A percentile compares a stretch with the other conserved stretches of the same genome.
These are phyloP conservation scores for Elongisporangium undulatum DNA, from an alignment of 352 stramenopile species.

Conservation along the genomic window DNA sequence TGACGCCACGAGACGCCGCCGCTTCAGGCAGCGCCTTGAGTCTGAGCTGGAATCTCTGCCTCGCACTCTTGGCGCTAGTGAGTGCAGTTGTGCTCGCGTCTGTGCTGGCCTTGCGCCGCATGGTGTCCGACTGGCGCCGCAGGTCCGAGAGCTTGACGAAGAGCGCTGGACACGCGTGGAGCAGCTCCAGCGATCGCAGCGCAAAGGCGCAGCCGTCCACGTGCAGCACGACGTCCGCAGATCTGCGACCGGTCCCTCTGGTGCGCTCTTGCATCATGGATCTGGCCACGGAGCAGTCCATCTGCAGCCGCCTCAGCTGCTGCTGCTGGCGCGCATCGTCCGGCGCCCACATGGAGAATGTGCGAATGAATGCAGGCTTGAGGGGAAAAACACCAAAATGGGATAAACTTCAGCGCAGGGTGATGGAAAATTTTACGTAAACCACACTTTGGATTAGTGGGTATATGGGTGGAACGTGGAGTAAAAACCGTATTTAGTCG, in stretches of 20 bases:
- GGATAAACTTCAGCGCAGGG: not conserved
- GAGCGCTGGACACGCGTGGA: conserved; percentile 27
- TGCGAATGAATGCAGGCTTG: not conserved
- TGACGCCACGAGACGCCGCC: not conserved
- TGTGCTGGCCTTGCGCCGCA: conserved; percentile 1
- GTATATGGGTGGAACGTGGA: not conserved
- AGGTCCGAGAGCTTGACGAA: conserved; percentile 28
- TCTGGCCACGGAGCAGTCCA: not conserved
- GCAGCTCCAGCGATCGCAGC: conserved; percentile 29
- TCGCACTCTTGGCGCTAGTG: not conserved
- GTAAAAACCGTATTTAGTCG: not conserved
- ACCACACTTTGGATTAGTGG: not conserved
- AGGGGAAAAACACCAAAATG: not conserved
- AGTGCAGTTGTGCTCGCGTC: not conserved
- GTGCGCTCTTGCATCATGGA: not conserved
- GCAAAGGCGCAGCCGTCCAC: conserved; percentile 43
- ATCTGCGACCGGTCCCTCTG: not conserved
- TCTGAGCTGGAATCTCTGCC: not conserved
- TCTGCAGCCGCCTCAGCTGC: not conserved
- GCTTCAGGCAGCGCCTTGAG: not conserved
- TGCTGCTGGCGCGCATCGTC: not conserved
- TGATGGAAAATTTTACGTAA: too few species aligned
- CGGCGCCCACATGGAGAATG: not conserved
- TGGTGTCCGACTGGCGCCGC: conserved; percentile 3
- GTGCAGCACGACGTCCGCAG: conserved; percentile 41